Evolutionary conservation across 106 monocot genomes (phyloP).

Genomic region (Vanilla planifolia): DNA sequence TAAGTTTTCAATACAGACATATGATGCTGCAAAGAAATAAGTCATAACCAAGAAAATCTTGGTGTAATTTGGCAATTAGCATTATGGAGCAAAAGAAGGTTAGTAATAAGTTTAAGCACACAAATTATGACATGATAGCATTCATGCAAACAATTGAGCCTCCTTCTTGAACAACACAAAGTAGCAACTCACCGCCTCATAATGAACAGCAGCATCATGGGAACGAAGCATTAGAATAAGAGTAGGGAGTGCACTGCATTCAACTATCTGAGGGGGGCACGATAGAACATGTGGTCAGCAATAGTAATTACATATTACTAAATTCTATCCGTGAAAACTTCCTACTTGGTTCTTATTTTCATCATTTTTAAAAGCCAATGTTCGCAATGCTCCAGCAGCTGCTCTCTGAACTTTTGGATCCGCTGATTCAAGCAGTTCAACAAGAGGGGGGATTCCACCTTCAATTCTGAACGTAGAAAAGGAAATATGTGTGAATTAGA

Average conservation of each 20-base stretch:
- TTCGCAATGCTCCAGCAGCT: slow-evolving; percentile 91
- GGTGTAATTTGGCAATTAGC: neutral
- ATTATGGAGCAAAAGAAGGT: neutral
- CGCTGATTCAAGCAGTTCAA: slow-evolving; percentile 79
- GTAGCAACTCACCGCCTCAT: slow-evolving; percentile 70
- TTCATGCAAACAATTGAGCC: neutral
- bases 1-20: too few relatives aligned
- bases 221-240: slow-evolving; percentile 75
- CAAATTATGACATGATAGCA: neutral
- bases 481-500: neutral
- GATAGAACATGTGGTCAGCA: neutral
- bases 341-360: slow-evolving; percentile 93
- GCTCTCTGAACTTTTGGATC: slow-evolving; percentile 96
- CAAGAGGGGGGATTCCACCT: slow-evolving; percentile 95
- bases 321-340: neutral
- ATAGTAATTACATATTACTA: neutral
- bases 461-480: slow-evolving; percentile 53
- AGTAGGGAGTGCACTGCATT: slow-evolving; percentile 83
- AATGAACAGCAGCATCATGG: slow-evolving; percentile 69
- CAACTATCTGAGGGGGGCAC: slow-evolving; percentile 60
- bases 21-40: neutral
- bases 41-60: neutral
- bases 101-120: neutral
- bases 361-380: slow-evolving; percentile 98
- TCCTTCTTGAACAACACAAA: neutral